Base-by-base conservation (phyloP, 1,139 yeast genomes). In the Nadsonia starkeyi-henricii region DNA sequence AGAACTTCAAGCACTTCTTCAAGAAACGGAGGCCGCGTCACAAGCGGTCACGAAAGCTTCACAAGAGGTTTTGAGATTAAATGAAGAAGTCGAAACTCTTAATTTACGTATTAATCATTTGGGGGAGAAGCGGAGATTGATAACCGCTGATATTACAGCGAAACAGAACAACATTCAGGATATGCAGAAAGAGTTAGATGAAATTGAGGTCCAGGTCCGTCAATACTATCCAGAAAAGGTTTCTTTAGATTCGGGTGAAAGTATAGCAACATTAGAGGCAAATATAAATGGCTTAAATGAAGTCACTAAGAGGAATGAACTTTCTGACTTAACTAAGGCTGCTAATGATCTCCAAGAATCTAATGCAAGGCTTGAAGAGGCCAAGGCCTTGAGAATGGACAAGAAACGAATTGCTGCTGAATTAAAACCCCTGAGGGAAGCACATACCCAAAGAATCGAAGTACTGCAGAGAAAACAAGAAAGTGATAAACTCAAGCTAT, bases 321-420 rank as follows among this genome's bases (percentile, higher is more conserved):
- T 68, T 12, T 56, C 55, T 2, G 58, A 57, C 8, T 62, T 54
- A 3, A 52, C 53, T 1, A 60, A 64, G 30, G 78, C 78, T 48
- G 46, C 65, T 43, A 54, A 56, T 17, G 59, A 60, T 44, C 50
- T 53, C 3, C 45, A 47, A 8, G 44, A 41, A 18, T 45, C 53
- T 37, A 52, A 52, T 36, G 41, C 43, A 3, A 42, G 43, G 17
- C 20, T 62, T 30, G 57, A 58, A 43, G 57, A 60, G 23, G 69
- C 72, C 0, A 57, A 63, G 5, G 57, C 55, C 2, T 54, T 62
- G 39, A 60, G 61, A 43, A 60, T 63, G 28, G 54, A 55, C 12
- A 43, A 44, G 33, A 12, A 33, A n/a, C 15, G 39, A n/a, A n/a
- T 33, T n/a, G 4, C 9, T 5, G 17, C 17, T 5, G 39, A 33